Conservation (phyloP, 495 filamentous ascomycete species). For the Penicillium psychrofluorescens region DNA sequence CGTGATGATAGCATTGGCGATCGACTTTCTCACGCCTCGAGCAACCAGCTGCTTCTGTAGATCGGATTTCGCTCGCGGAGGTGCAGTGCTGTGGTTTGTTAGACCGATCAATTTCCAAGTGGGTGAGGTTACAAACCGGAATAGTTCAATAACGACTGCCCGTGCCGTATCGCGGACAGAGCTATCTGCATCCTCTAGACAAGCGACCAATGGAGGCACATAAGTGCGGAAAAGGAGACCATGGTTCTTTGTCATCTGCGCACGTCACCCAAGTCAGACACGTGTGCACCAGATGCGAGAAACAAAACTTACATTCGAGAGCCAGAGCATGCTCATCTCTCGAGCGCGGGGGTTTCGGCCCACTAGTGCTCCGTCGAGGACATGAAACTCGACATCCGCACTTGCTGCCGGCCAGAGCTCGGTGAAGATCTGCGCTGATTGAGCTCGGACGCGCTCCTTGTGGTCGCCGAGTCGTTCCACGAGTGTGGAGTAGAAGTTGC, state of each 20-base stretch:
- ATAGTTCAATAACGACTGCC: slow-evolving; percentile 72
- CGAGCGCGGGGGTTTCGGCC: slow-evolving; percentile 78
- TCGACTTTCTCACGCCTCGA: slow-evolving; percentile 75
- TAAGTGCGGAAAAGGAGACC: slow-evolving; percentile 73
- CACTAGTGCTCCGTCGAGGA: slow-evolving; percentile 69
- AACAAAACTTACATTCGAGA: slow-evolving; percentile 51
- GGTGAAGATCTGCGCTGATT: slow-evolving; percentile 64
- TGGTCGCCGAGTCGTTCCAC: slow-evolving; percentile 83
- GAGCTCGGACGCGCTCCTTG: slow-evolving; percentile 68
- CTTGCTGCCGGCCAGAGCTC: slow-evolving; percentile 61
- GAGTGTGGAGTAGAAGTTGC: slow-evolving; percentile 61
- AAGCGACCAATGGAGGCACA: slow-evolving; percentile 72
- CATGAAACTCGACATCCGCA: slow-evolving; percentile 67
- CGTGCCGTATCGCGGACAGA: slow-evolving; percentile 80
- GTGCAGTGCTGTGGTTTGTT: slow-evolving; percentile 51
- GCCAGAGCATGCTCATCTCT: slow-evolving; percentile 76
- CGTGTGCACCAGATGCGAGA: neutral
- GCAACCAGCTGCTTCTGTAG: slow-evolving; percentile 73
- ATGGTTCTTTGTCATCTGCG: slow-evolving; percentile 69
- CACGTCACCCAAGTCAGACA: slow-evolving; percentile 6
- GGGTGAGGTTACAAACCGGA: slow-evolving; percentile 47
- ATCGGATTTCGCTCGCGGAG: slow-evolving; percentile 77
- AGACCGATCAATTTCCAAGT: neutral
- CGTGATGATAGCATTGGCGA: slow-evolving; percentile 68
- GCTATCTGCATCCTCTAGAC: slow-evolving; percentile 83